phyloP scores from a whole-genome alignment of 1,139 yeast species.

The Suhomyces bribrorum region DNA sequence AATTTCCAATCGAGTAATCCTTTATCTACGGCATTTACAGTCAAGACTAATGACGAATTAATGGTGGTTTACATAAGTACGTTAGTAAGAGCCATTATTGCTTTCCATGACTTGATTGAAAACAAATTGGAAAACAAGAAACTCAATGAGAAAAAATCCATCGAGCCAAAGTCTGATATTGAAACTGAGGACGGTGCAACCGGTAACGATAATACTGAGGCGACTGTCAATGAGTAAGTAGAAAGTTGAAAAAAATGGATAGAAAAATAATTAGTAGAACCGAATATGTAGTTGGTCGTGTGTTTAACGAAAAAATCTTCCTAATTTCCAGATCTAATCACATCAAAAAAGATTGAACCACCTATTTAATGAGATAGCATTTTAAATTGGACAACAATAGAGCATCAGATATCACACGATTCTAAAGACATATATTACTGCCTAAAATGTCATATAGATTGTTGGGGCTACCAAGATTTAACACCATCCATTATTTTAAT shows the following conservation, averaged over 20 bases:
- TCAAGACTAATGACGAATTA: slow-evolving; percentile 92
- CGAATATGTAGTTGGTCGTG: slow-evolving; percentile 5
- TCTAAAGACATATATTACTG: too few relatives aligned
- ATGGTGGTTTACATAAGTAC: slow-evolving; percentile 92
- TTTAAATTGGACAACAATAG: too few relatives aligned
- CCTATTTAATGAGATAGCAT: not conserved
- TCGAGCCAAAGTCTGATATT: not conserved
- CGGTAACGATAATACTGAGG: not conserved
- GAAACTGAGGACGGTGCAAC: slow-evolving; percentile 2
- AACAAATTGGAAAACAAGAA: slow-evolving; percentile 85
- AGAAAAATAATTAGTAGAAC: not conserved
- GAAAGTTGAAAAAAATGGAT: not conserved
- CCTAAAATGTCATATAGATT: slow-evolving; percentile 25
- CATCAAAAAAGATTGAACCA: not conserved
- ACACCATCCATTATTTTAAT: slow-evolving; percentile 35
- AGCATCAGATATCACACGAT: too few relatives aligned
- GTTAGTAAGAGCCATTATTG: slow-evolving; percentile 89
- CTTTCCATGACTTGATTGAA: slow-evolving; percentile 95
- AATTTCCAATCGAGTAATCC: slow-evolving; percentile 35
- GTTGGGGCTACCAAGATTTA: slow-evolving; percentile 29
- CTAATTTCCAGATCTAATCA: not conserved
- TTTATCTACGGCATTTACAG: slow-evolving; percentile 77
- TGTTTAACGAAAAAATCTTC: slow-evolving; percentile 1
- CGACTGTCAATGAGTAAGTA: slow-evolving; percentile 1
- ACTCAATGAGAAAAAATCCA: slow-evolving; percentile 39